Evolutionary conservation across 345 rosid genomes (phyloP).

Genomic region (Euphorbia lathyris): DNA sequence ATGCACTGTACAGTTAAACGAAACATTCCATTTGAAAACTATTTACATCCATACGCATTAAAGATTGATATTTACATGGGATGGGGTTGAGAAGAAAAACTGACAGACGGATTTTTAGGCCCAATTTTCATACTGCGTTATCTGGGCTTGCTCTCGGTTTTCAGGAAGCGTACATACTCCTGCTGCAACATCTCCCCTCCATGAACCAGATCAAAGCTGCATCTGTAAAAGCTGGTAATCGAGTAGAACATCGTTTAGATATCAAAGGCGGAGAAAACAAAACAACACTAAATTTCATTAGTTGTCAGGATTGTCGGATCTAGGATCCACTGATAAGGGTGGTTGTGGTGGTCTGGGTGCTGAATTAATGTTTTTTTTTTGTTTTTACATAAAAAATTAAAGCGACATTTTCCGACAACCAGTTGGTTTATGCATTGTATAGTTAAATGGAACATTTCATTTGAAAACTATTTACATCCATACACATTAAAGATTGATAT

Average conservation of each 20-base stretch:
- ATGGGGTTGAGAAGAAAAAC: not conserved
- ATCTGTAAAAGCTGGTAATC: constrained; percentile 55
- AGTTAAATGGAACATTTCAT: not conserved
- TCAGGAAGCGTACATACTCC: constrained; percentile 55
- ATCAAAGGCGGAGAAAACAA: not conserved
- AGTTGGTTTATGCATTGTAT: not conserved
- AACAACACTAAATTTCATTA: not conserved
- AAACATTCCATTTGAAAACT: not conserved
- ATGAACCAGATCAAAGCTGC: constrained; percentile 55
- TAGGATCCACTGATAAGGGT: too few species aligned
- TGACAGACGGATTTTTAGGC: not conserved
- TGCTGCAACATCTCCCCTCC: constrained; percentile 65
- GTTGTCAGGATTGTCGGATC: too few species aligned
- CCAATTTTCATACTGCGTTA: constrained; percentile 7
- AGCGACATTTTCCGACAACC: too few species aligned
- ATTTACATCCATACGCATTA: not conserved
- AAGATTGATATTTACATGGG: constrained; percentile 6
- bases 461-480: constrained; percentile 1
- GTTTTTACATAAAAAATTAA: too few species aligned
- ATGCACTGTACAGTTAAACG: not conserved
- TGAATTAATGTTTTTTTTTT: too few species aligned
- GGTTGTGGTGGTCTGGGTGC: too few species aligned
- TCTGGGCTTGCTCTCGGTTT: constrained; percentile 31
- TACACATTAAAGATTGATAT: not conserved
- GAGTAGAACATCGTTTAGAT: not conserved